Base-by-base conservation (phyloP, 345 rosid species). In the Lepidium didymum region DNA sequence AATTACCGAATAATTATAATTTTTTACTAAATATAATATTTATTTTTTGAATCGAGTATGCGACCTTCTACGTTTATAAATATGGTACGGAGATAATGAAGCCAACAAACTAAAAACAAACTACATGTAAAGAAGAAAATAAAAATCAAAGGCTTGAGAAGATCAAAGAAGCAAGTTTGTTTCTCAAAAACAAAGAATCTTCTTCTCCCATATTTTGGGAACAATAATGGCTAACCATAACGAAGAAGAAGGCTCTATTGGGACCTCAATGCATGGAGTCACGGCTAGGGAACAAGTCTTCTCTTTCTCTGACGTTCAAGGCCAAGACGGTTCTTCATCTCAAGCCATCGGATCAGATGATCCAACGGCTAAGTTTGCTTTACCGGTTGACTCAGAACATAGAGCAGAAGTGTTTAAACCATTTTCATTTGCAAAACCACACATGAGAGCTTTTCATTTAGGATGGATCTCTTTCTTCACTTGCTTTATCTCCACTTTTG, bases 381-480 rank as follows among this genome's bases (percentile, higher is more conserved):
- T 86, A 7, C 92, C 90, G 0, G 89, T 90, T 21, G 89, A 90
- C 73, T 87, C 95, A 1, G 97, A 90, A 63, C 95, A 87, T 79
- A 87, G 81, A 55, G 86, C 97, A 40, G 83, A 69, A 55, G 87
- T 69, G 45, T 81, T 85, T 70, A 86, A 81, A 67, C 53, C 77
- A 21, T 77, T 84, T 33, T 90, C 97, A 3, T 68, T 86, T 0
- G 85, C 88, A 1, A 81, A 84, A 29, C 97, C 97, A 31, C 92
- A 87, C 78, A 87, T 87, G 96, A 73, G 87, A 69, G 84, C 94
- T 6, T 86, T 90, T 67, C 96, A 86, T 63, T 79, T 90, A 10
- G 83, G 90, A 13, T 86, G 94, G 96, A 74, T 87, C 66, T 90
- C 96, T 49, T 90, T 90, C 77, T 87, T 79, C 84, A 82, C 87